Conservation (phyloP, 2,329 filamentous ascomycete species). For the Stachybotrys chartarum region DNA sequence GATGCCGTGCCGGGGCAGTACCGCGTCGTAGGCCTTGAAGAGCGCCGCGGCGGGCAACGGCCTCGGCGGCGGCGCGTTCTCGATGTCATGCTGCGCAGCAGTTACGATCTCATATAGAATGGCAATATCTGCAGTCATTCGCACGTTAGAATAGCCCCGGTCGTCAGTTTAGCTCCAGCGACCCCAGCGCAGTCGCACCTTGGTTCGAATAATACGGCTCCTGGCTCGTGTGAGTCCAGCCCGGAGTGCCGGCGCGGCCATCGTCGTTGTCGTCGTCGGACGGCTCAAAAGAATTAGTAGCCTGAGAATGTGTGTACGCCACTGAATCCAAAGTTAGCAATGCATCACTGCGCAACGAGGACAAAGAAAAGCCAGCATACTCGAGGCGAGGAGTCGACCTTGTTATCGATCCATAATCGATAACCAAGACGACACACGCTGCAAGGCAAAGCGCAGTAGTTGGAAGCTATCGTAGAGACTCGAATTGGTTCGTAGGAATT, state of each 20-base stretch:
- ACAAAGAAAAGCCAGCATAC: slow-evolving; percentile 10
- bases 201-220: slow-evolving; percentile 52
- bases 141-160: slow-evolving; percentile 2
- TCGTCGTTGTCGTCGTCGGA: slow-evolving; percentile 11
- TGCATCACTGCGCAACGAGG: not conserved
- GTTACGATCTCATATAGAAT: slow-evolving; percentile 71
- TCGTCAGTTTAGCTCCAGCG: not conserved
- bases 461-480: not conserved
- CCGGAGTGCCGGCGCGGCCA: slow-evolving; percentile 17
- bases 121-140: slow-evolving; percentile 59
- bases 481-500: not conserved
- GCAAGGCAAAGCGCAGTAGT: not conserved
- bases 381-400: slow-evolving; percentile 18
- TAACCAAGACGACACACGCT: not conserved
- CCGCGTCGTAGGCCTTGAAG: slow-evolving; percentile 71
- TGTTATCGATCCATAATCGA: slow-evolving; percentile 27
- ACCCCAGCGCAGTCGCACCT: slow-evolving; percentile 31
- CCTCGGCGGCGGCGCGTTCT: slow-evolving; percentile 50
- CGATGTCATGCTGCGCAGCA: slow-evolving; percentile 59
- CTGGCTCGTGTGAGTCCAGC: slow-evolving; percentile 17
- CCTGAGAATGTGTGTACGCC: slow-evolving; percentile 19
- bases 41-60: slow-evolving; percentile 68
- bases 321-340: slow-evolving; percentile 5
- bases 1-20: slow-evolving; percentile 64
- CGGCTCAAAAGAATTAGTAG: slow-evolving; percentile 11